Evolutionary conservation across 805 yeast genomes (phyloP).

Genomic region (Kodamaea kaohsiungensis): DNA sequence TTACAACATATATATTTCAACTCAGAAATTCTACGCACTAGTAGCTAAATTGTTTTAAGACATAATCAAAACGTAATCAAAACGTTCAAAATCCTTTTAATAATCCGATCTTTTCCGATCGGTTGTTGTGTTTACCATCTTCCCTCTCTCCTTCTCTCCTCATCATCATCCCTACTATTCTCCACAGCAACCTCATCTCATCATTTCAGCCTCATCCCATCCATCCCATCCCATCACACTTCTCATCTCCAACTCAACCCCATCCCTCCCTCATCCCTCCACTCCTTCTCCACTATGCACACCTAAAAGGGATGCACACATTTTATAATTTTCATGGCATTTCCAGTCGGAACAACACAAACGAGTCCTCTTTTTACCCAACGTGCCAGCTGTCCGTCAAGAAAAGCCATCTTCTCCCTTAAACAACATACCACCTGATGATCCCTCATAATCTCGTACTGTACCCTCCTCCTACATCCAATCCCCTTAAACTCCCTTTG

Average conservation of each 20-base stretch:
- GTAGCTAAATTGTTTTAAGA: too few relatives aligned
- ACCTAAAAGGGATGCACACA: background rate
- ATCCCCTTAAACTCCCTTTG: too few relatives aligned
- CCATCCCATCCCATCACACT: background rate
- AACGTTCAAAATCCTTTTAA: too few relatives aligned
- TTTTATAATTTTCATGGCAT: background rate
- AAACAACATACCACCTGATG: background rate
- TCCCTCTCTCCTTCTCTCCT: too few relatives aligned
- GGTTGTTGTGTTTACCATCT: too few relatives aligned
- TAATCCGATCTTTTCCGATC: too few relatives aligned
- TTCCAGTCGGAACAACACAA: background rate
- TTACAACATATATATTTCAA: too few relatives aligned
- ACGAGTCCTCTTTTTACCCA: background rate
- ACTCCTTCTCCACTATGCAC: background rate
- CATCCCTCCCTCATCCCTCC: background rate
- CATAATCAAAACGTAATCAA: too few relatives aligned
- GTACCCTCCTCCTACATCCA: too few relatives aligned
- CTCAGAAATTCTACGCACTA: background rate
- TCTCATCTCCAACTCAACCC: too few relatives aligned
- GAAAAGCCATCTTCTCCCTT: background rate
- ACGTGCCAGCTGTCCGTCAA: background rate
- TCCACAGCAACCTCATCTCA: background rate
- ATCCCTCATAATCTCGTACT: background rate
- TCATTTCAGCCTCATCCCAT: background rate
- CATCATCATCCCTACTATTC: background rate